A percentile compares a stretch with the other conserved stretches of the same genome.
These are phyloP conservation scores for Phoenix roebelenii DNA, from an alignment of 176 grass and related monocot genomes.

Conservation along the genomic window DNA sequence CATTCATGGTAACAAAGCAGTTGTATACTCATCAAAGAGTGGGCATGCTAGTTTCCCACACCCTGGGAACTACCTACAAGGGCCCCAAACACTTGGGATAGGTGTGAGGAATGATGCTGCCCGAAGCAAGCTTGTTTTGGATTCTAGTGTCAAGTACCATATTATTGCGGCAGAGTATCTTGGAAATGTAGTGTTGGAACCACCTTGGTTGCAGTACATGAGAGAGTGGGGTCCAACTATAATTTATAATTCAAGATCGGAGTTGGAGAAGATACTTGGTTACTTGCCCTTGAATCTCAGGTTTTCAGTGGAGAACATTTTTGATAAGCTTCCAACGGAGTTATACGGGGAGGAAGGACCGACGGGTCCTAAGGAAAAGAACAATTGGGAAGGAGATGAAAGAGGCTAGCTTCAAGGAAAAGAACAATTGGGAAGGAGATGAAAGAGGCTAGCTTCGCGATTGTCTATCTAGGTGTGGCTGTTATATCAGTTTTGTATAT, in stretches of 20 bases:
- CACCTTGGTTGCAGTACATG: conserved; percentile 92
- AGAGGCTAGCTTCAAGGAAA: conserved; percentile 90
- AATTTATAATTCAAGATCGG: conserved; percentile 59
- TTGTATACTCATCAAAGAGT: conserved; percentile 75
- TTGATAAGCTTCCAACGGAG: conserved; percentile 76
- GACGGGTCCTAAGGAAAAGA: conserved; percentile 80
- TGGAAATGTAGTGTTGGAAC: conserved; percentile 42
- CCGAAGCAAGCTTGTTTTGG: conserved; percentile 37
- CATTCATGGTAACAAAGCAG: conserved; percentile 59
- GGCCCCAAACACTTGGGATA: conserved; percentile 58
- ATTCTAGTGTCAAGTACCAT: conserved; percentile 66
- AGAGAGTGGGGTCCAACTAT: conserved; percentile 83
- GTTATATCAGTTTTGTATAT: too few relatives aligned
- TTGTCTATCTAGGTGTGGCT: too few relatives aligned
- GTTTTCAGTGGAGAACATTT: conserved; percentile 58
- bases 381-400: conserved; percentile 93
- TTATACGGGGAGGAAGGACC: conserved; percentile 88
- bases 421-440: conserved; percentile 89
- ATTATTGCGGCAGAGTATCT: conserved; percentile 66
- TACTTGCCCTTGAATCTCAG: conserved; percentile 67
- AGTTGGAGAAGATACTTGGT: conserved; percentile 63
- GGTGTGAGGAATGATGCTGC: conserved; percentile 80
- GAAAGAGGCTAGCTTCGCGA: conserved; percentile 25
- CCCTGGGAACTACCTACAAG: conserved; percentile 64
- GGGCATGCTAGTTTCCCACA: conserved; percentile 82